phyloP scores from a whole-genome alignment of 495 filamentous ascomycete genomes.

The Talaromyces ruber region DNA sequence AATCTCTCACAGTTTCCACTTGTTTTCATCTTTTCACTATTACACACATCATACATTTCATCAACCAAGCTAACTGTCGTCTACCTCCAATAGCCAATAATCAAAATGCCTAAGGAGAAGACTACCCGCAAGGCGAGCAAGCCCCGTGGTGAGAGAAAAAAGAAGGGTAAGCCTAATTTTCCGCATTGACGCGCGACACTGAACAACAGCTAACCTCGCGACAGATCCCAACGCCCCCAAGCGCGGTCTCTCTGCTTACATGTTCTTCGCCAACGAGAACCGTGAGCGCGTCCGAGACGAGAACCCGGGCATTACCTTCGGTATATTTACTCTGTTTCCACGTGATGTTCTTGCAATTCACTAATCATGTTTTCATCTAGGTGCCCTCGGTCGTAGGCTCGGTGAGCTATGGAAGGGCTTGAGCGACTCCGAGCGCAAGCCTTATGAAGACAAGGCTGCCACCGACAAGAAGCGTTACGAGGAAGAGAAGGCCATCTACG shows the following conservation, averaged over 20 bases:
- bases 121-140: slow-evolving; percentile 48
- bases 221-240: slow-evolving; percentile 97
- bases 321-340: slow-evolving; percentile 37
- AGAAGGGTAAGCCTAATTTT: slow-evolving; percentile 60
- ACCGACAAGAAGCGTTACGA: slow-evolving; percentile 98
- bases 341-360: not conserved
- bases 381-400: slow-evolving; percentile 94
- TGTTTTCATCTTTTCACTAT: slow-evolving; percentile 3
- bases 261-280: slow-evolving; percentile 99
- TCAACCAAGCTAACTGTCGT: slow-evolving; percentile 9
- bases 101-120: slow-evolving; percentile 72
- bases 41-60: slow-evolving; percentile 1
- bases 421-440: slow-evolving; percentile 75
- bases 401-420: slow-evolving; percentile 98
- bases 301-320: slow-evolving; percentile 96
- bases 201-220: not conserved
- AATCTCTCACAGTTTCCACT: not conserved
- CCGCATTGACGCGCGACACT: slow-evolving; percentile 1
- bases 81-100: slow-evolving; percentile 4
- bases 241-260: slow-evolving; percentile 98
- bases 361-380: slow-evolving; percentile 33
- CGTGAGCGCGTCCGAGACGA: slow-evolving; percentile 97
- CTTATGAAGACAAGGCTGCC: slow-evolving; percentile 93
- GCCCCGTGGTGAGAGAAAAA: slow-evolving; percentile 46
- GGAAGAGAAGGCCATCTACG: slow-evolving; percentile 90